Evolutionary conservation across 371 early-diverging fungal genomes (phyloP), one percentile per base, ranked within the genome.

Genomic region (Syncephalastrum contaminatum): DNA sequence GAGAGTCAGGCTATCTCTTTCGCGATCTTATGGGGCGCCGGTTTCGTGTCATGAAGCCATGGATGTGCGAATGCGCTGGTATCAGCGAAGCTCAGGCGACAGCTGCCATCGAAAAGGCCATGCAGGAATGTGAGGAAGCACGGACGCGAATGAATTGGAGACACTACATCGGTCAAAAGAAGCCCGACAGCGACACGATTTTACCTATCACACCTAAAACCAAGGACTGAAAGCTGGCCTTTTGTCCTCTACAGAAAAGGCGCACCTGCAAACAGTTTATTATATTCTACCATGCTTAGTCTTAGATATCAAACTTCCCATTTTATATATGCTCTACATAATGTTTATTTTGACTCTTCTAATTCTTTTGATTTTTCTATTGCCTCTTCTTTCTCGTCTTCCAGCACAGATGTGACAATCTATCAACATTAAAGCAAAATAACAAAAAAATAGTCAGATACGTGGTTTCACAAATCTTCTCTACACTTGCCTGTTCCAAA

Each of bases 401-500:
- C 36, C 10, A 30, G 36, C 10, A 30, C 36, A 12, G 36, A 30
- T 10, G 36, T 30, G 36, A 30, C 36, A 24, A 50, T 51, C 51
- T 47, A 43, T 15, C 27, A 30, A 30, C 36, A 40, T 25, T 21
- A 46, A 12, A 49, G 20, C 48, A 47, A 25, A 27, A 1, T 15
- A 24, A 39, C 21, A 40, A 40, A 51, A 2, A 27, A 10, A 41
- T 22, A 51, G 15, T 30, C 36, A 30, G 12, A 30, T 30, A 10
- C 10, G 2, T 30, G 36, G 12, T 2, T 8, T 10, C 1, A 10
- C 7, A 30, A 30, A 12, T n/a, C 36, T 16, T n/a, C 4, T 47
- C 20, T 36, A 10, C 16, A 18, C 54, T 45, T 68, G 70, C 72
- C 56, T 82, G 73, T 55, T 93, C 95, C 51, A 91, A 64, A 47